Evolutionary conservation across 2,329 filamentous ascomycete species (phyloP).

Genomic region (Dothiorella sarmentorum): DNA sequence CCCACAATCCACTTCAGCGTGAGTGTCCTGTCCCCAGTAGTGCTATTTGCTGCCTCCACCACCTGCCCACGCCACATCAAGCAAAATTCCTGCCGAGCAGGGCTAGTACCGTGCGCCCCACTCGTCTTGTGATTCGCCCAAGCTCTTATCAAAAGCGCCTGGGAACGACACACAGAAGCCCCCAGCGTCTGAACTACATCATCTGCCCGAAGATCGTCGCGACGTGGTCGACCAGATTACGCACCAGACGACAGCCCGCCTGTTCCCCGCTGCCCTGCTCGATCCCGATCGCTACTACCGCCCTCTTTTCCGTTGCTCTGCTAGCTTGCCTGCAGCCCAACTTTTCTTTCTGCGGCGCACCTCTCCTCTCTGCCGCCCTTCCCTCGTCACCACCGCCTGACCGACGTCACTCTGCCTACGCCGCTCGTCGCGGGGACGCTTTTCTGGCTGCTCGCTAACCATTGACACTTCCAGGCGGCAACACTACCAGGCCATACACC

Average conservation of each 20-base stretch:
- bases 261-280: not conserved
- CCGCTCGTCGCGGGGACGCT: not conserved
- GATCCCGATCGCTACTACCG: constrained; percentile 6
- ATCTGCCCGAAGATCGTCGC: constrained; percentile 13
- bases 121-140: constrained; percentile 16
- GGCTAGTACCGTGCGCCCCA: constrained; percentile 13
- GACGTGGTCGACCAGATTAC: constrained; percentile 10
- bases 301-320: constrained; percentile 3
- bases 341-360: not conserved
- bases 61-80: constrained; percentile 1
- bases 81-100: constrained; percentile 16
- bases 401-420: not conserved
- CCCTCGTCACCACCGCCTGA: not conserved
- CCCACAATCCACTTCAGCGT: not conserved
- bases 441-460: not conserved
- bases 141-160: constrained; percentile 18
- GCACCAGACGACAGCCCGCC: constrained; percentile 14
- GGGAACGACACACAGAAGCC: constrained; percentile 9
- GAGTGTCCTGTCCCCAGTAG: no score
- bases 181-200: constrained; percentile 10
- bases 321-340: constrained; percentile 3
- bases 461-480: constrained; percentile 12
- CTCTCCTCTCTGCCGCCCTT: not conserved
- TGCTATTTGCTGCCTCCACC: not conserved
- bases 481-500: not conserved